Base-by-base conservation (phyloP, 208 protist genomes). In the Crithidia sp. region DNA sequence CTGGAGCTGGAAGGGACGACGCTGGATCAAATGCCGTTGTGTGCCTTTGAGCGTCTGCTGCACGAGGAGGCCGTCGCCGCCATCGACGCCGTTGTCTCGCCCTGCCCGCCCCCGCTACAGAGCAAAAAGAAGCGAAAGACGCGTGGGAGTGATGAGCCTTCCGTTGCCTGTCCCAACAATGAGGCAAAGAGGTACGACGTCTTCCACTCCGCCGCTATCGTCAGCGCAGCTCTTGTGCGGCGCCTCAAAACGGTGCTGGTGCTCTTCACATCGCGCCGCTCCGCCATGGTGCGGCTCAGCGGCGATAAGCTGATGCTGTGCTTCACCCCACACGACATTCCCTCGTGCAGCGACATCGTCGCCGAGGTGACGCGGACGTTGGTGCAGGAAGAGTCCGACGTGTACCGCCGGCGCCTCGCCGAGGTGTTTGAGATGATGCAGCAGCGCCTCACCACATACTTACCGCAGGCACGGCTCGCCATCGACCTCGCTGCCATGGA, bases 281-380 rank as follows among this genome's bases (percentile, higher is more conserved):
- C 72, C 5, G 77, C 85, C 7, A 68, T 87, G 36, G 90, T 85
- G 36, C 73, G 76, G 39, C 78, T 84, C 45, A 82, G 63, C 58
- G 84, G 84, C 8, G 82, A 82, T 49, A 91, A 88, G 72, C 70
- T 95, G 47, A 84, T 94, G 78, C 65, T 95, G n/a, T 90, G 87
- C 69, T 91, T 95, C 67, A 88, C 79, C 0, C 73, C 60, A 1
- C 19, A 72, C 47, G 13, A 54, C 6, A 74, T 62, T 5, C 91
- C 91, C 41, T 86, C 63, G 10, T 64, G 66, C 36, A 73, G 71
- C 50, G 88, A 93, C 36, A 87, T 95, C 50, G 71, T 59, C 10
- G 60, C 74, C 2, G 83, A 78, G 55, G 66, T 95, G 39, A 75
- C 75, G 55, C 50, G 58, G 36, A 80, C 78, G 19, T 65, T 85